Conservation (phyloP, 345 rosid genomes). For the Combretum micranthum region DNA sequence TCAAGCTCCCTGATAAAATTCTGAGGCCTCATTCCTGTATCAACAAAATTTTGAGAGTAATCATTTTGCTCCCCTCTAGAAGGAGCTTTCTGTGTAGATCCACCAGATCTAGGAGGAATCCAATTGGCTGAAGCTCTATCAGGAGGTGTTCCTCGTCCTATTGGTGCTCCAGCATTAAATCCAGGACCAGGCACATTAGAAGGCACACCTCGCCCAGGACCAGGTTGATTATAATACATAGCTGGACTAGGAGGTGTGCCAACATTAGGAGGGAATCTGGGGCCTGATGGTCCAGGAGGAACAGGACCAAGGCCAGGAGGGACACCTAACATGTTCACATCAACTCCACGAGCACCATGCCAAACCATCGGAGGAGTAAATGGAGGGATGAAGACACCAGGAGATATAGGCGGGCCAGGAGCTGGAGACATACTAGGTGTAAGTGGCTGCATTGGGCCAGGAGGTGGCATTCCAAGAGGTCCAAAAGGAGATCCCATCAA, state of each 20-base stretch:
- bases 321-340: slow-evolving; percentile 77
- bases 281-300: slow-evolving; percentile 80
- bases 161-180: slow-evolving; percentile 56
- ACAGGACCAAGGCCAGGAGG: slow-evolving; percentile 75
- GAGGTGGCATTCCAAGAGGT: slow-evolving; percentile 89
- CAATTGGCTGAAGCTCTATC: slow-evolving; percentile 74
- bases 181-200: slow-evolving; percentile 47
- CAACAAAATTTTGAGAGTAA: slow-evolving; percentile 98
- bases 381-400: slow-evolving; percentile 75
- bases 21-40: slow-evolving; percentile 98
- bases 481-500: slow-evolving; percentile 89
- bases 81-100: slow-evolving; percentile 85
- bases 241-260: slow-evolving; percentile 62
- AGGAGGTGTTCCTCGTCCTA: slow-evolving; percentile 58
- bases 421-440: slow-evolving; percentile 83
- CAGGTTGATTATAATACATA: slow-evolving; percentile 72
- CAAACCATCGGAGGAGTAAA: slow-evolving; percentile 79
- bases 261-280: slow-evolving; percentile 70
- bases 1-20: slow-evolving; percentile 95
- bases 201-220: slow-evolving; percentile 82
- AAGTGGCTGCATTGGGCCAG: slow-evolving; percentile 78
- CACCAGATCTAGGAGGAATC: slow-evolving; percentile 76
- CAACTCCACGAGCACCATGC: slow-evolving; percentile 89
- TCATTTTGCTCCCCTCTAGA: slow-evolving; percentile 99
- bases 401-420: slow-evolving; percentile 67